Conservation (phyloP, 2,329 filamentous ascomycete genomes). For the Sclerotinia spermophila region DNA sequence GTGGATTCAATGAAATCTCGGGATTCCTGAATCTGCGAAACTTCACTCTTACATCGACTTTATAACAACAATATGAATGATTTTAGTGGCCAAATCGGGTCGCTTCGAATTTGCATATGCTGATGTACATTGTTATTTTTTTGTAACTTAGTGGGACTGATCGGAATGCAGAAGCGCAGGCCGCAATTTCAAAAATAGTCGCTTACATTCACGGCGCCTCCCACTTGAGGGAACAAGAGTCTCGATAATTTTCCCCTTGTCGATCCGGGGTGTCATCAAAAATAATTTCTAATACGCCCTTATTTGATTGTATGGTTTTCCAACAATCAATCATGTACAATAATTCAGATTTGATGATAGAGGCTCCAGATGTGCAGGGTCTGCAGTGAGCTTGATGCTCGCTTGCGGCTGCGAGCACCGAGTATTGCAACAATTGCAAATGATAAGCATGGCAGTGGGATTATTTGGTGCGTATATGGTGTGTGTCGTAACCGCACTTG, state of each 20-base stretch:
- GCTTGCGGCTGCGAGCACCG: background rate
- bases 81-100: background rate
- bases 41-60: background rate
- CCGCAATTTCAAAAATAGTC: background rate
- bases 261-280: background rate
- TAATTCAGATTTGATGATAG: background rate
- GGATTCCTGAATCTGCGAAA: background rate
- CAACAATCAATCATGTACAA: background rate
- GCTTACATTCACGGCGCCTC: background rate
- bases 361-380: background rate
- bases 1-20: background rate
- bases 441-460: background rate
- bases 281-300: background rate
- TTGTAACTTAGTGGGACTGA: background rate
- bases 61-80: background rate
- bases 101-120: background rate
- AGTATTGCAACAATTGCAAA: background rate
- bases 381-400: background rate
- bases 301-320: too few relatives aligned
- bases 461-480: background rate
- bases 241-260: background rate
- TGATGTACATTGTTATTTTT: background rate
- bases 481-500: background rate
- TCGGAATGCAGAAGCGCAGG: background rate
- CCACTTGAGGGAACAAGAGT: background rate